Base-by-base conservation (phyloP, 306 rosid species). In the Lupinus albus region DNA sequence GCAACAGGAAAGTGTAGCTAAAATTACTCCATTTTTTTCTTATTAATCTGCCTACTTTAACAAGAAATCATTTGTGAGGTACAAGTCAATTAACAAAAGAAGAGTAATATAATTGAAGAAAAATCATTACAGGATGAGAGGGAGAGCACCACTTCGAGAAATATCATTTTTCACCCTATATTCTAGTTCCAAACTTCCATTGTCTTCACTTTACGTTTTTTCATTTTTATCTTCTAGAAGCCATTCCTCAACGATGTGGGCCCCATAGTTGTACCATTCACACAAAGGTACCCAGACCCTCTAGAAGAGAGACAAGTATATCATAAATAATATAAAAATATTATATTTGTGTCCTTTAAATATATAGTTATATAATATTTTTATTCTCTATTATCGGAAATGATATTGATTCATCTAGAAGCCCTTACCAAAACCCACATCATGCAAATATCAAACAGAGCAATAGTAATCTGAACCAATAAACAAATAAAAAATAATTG, bases 381-480 rank as follows among this genome's bases (percentile, higher is more conserved):
- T n/a, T n/a, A n/a, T n/a, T n/a, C n/a, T n/a, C n/a, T n/a, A n/a
- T n/a, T n/a, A n/a, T n/a, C n/a, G n/a, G n/a, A n/a, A n/a, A n/a
- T n/a, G n/a, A n/a, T n/a, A n/a, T n/a, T n/a, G 3, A 25, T 25
- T 25, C 3, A 25, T 78, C 81, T 78, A 71, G 81, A 78, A 78
- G 70, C 64, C 15, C 7, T 48, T 11, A 0, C 35, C 35, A 56
- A 47, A 64, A 49, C 41, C 61, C 28, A 67, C 41, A 6, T 63
- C n/a, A 11, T 9, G 69, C 51, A n/a, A n/a, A n/a, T n/a, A n/a
- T n/a, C n/a, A n/a, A n/a, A n/a, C n/a, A n/a, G n/a, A n/a, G n/a
- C n/a, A n/a, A n/a, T n/a, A n/a, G n/a, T n/a, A n/a, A n/a, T n/a
- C n/a, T n/a, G n/a, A n/a, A n/a, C n/a, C n/a, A n/a, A n/a, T n/a